Evolutionary conservation across 2,329 filamentous ascomycete genomes (phyloP).

Genomic region (Ceratocystis albifundus): DNA sequence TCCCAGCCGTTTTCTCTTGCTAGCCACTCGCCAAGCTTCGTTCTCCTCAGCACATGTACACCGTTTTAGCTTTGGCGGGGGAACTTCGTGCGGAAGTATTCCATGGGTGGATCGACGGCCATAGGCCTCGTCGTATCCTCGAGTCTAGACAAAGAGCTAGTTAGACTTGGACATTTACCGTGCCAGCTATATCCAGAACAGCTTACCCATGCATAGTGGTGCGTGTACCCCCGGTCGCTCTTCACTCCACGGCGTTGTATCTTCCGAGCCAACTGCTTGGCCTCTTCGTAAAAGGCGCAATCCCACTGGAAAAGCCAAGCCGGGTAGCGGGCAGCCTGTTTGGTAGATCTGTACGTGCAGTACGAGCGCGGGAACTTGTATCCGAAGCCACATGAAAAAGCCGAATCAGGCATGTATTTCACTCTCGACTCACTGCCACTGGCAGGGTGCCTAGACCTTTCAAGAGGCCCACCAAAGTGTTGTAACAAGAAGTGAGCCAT

Average conservation of each 20-base stretch:
- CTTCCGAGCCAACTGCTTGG: slow-evolving; percentile 12
- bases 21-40: slow-evolving; percentile 5
- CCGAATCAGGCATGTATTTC: neutral
- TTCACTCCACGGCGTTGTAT: slow-evolving; percentile 13
- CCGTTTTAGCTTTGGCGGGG: neutral
- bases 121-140: slow-evolving; percentile 10
- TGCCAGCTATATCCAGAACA: neutral
- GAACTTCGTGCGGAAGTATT: slow-evolving; percentile 13
- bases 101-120: slow-evolving; percentile 8
- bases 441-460: neutral
- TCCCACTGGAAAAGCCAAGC: slow-evolving; percentile 16
- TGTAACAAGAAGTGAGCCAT: neutral
- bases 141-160: slow-evolving; percentile 1
- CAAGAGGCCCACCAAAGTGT: neutral
- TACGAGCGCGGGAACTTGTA: neutral
- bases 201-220: slow-evolving; percentile 17
- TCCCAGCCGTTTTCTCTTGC: neutral
- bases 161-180: neutral
- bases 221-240: slow-evolving; percentile 13
- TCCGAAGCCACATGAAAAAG: slow-evolving; percentile 3
- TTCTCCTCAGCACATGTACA: slow-evolving; percentile 16
- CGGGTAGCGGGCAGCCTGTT: neutral
- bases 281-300: slow-evolving; percentile 18
- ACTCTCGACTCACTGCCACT: too few species aligned
- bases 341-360: neutral